Base-by-base conservation (phyloP, 805 yeast genomes). In the Ogataea zsoltii region DNA sequence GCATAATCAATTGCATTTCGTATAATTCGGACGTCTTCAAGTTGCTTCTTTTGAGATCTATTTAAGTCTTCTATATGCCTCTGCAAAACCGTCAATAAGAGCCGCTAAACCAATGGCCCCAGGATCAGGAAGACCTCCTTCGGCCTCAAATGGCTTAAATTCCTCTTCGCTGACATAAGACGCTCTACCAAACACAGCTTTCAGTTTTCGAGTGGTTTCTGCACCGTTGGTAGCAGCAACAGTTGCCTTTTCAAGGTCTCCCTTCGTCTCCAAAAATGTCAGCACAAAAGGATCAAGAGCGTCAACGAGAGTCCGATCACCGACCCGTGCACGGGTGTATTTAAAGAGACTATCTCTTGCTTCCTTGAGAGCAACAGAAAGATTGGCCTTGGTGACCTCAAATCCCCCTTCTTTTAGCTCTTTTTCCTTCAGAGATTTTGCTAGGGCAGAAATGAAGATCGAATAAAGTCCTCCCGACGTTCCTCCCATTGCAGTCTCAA, bases 381-480 rank as follows among this genome's bases (percentile, higher is more conserved):
- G 58, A 12, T 62, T 50, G 4, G 62, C 55, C n/a, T 57, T 40
- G 12, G 65, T 54, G 14, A 68, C 62, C 5, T 54, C 57, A 19
- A 60, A 58, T 3, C 47, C 43, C 11, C 54, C 57, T 4, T 42
- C 46, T 5, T 18, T 12, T 3, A 31, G 21, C 51, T 14, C 17
- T 25, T n/a, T 76, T 25, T 74, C 70, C 41, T 68, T 68, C 31
- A 77, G 56, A 35, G 69, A 53, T 43, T 72, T 67, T 0, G 85
- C 83, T 44, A 89, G 74, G 1, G 94, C 88, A 19, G 94, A 80
- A 49, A 91, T 70, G 65, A 72, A 87, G 45, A 90, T 90, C 2
- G 95, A 85, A 63, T 89, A 90, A 23, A 90, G 66, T 0, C 96
- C 97, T 43, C 97, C 97, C 1, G 95, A 85, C 1, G 97, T 91